Base-by-base conservation (phyloP, 345 rosid genomes). In the Reutealis trisperma region DNA sequence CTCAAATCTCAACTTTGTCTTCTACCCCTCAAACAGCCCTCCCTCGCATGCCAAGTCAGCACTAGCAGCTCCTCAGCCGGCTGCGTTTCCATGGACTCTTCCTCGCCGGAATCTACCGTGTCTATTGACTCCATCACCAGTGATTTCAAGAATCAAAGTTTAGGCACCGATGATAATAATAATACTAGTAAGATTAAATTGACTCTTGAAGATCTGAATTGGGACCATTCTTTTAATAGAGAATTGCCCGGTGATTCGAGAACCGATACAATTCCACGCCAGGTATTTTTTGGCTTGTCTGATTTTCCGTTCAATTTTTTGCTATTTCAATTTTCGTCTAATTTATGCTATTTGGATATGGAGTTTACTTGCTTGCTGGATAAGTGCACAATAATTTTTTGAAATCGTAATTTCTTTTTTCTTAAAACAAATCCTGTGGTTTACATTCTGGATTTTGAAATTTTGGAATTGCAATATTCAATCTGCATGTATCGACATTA, bases 161-260 rank as follows among this genome's bases (percentile, higher is more conserved):
- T 93, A 21, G 87, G 74, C 11, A 72, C 70, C 41, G 79, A 37
- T 67, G 89, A 80, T 58, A 76, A 67, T 52, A 73, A 24, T 61
- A 41, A 47, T 30, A 67, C 24, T 64, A 66, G 19, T 51, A 78
- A 63, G 49, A 71, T 32, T 68, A 87, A 78, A 67, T 55, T 80
- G 77, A 83, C 63, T 72, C 90, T 96, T 30, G 92, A 96, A 72
- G 97, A 91, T 80, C 94, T 92, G 74, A 87, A 86, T 55, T 96
- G 98, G 98, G 95, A 96, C 79, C 84, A 93, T 75, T 96, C 99
- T 7, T 93, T 96, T 77, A 93, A 93, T 74, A 79, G 85, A 77
- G 97, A 85, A 67, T 67, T 96, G 85, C 99, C 99, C 18, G 97
- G 94, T 63, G 99, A 96, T 82, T 85, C 93, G 0, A 82, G 91